These are phyloP conservation scores for Alectoria sarmentosa DNA, from an alignment of 495 filamentous ascomycete genomes.

Conservation along the genomic window DNA sequence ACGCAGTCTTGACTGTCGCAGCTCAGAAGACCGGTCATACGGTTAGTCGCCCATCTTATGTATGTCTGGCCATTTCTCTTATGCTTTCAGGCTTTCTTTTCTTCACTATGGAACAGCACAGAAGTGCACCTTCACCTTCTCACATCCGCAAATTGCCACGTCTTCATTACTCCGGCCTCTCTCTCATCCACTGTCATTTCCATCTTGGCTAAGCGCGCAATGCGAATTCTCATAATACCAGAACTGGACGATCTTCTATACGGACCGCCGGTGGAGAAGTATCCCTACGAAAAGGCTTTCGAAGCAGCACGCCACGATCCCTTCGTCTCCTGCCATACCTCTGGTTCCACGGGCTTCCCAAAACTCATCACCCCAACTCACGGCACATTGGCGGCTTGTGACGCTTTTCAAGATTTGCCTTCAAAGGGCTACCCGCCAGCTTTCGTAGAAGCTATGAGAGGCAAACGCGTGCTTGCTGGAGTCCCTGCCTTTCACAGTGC, in stretches of 20 bases:
- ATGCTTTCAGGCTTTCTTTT: slow-evolving; percentile 28
- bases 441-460: slow-evolving; percentile 19
- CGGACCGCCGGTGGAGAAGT: slow-evolving; percentile 10
- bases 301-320: not conserved
- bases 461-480: slow-evolving; percentile 20
- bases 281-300: not conserved
- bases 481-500: slow-evolving; percentile 13
- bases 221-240: slow-evolving; percentile 20
- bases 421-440: not conserved
- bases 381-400: slow-evolving; percentile 40
- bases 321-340: not conserved
- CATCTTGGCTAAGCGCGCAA: slow-evolving; percentile 23
- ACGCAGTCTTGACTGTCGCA: slow-evolving; percentile 34
- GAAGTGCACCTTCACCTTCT: slow-evolving; percentile 37
- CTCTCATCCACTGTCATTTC: slow-evolving; percentile 22
- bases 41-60: slow-evolving; percentile 16
- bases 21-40: slow-evolving; percentile 37
- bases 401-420: slow-evolving; percentile 25
- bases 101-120: slow-evolving; percentile 38
- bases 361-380: slow-evolving; percentile 46
- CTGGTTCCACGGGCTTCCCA: slow-evolving; percentile 27
- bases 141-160: slow-evolving; percentile 31
- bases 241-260: not conserved
- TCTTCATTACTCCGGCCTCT: slow-evolving; percentile 31
- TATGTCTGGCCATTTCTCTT: not conserved